Conservation (phyloP, 2,329 filamentous ascomycete species). For the Clonostachys byssicola region DNA sequence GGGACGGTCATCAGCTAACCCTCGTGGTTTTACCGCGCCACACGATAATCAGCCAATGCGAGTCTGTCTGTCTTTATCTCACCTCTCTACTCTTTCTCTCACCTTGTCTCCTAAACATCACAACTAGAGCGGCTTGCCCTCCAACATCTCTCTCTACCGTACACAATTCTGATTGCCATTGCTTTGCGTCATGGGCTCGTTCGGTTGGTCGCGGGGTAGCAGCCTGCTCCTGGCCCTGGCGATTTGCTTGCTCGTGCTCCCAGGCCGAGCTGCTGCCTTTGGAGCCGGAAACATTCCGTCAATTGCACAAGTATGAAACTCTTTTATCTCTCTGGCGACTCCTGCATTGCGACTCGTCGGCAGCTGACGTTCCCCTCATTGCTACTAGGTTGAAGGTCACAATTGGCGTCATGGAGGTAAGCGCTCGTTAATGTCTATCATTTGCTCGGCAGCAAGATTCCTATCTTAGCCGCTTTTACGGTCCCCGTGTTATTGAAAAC, state of each 20-base stretch:
- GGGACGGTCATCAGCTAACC: no score
- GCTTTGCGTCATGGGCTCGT: slow-evolving; percentile 37
- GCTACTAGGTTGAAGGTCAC: slow-evolving; percentile 54
- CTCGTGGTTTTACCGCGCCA: no score
- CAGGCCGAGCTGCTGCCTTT: slow-evolving; percentile 55
- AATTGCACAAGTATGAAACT: slow-evolving; percentile 39
- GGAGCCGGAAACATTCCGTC: slow-evolving; percentile 71
- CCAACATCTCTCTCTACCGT: background rate
- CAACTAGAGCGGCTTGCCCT: background rate
- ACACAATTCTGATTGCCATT: background rate
- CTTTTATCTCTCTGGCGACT: background rate
- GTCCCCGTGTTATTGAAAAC: background rate
- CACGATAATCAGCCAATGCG: background rate
- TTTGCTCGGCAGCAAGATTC: no score
- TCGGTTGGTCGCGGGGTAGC: slow-evolving; percentile 39
- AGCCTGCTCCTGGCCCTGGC: slow-evolving; percentile 45
- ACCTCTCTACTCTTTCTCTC: background rate
- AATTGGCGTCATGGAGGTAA: slow-evolving; percentile 67
- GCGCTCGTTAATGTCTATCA: background rate
- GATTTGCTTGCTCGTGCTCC: slow-evolving; percentile 52
- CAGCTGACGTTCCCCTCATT: slow-evolving; percentile 1
- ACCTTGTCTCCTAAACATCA: background rate
- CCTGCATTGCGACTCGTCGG: no score
- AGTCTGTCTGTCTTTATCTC: background rate
- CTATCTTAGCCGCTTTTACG: background rate